phyloP scores from a whole-genome alignment of 164 flowering plant genomes.

The Liquidambar formosana region DNA sequence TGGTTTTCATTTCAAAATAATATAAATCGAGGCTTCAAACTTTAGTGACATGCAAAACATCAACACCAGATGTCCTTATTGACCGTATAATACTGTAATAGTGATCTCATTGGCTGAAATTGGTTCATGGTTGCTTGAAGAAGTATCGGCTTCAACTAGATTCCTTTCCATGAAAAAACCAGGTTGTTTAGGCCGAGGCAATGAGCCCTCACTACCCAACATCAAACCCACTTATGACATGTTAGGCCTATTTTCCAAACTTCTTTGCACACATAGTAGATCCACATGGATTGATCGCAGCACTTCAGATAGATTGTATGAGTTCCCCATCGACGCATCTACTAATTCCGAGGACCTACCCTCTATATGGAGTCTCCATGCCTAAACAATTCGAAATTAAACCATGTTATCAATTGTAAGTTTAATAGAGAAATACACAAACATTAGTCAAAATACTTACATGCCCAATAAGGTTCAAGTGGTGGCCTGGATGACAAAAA shows the following conservation, averaged over 20 bases:
- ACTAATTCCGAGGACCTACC: too few species aligned
- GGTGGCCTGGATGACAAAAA: constrained; percentile 17
- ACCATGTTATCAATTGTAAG: too few species aligned
- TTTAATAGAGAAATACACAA: too few species aligned
- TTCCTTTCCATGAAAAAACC: constrained; percentile 23
- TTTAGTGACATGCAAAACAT: too few species aligned
- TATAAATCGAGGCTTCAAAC: too few species aligned
- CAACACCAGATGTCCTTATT: too few species aligned
- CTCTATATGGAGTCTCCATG: too few species aligned
- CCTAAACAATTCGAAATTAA: too few species aligned
- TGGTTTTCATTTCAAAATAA: too few species aligned
- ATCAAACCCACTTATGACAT: constrained; percentile 30
- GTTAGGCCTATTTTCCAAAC: constrained; percentile 27
- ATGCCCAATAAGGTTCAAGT: constrained; percentile 22
- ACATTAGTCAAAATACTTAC: too few species aligned
- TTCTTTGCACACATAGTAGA: constrained; percentile 31
- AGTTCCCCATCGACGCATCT: too few species aligned
- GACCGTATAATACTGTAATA: constrained; percentile 14
- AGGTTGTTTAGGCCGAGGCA: constrained; percentile 29
- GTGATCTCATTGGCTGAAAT: neutral
- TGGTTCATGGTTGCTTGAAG: constrained; percentile 3
- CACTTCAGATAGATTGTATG: too few species aligned
- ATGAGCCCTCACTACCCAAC: constrained; percentile 26
- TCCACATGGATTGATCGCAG: constrained; percentile 27
- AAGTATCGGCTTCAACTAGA: constrained; percentile 1